Evolutionary conservation across 805 yeast genomes (phyloP).

Genomic region (Isabelozyma pseudorhagii): DNA sequence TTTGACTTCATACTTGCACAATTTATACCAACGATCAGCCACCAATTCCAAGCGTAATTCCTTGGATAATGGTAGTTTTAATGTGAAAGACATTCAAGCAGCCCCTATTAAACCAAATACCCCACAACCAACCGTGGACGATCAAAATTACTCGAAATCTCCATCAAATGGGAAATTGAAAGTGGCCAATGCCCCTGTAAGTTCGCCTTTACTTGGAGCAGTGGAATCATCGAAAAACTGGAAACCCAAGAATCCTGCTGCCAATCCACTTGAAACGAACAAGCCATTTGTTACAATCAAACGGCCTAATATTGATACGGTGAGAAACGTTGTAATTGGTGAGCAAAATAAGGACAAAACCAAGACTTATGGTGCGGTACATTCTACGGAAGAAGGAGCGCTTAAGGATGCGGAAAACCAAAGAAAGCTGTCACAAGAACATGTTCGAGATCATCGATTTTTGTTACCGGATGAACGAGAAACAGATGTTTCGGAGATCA

Average conservation of each 20-base stretch:
- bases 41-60: conserved; percentile 40
- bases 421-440: conserved; percentile 11
- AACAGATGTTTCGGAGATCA: conserved; percentile 21
- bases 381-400: conserved; percentile 45
- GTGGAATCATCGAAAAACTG: conserved; percentile 21
- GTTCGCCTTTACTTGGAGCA: conserved; percentile 3
- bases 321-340: conserved; percentile 18
- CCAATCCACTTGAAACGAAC: conserved; percentile 64
- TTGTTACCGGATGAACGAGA: conserved; percentile 22
- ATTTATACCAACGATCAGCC: conserved; percentile 44
- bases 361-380: conserved; percentile 33
- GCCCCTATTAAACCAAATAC: neutral
- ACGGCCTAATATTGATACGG: conserved; percentile 38
- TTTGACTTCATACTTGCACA: conserved; percentile 65
- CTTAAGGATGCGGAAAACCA: conserved; percentile 19
- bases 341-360: conserved; percentile 12
- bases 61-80: conserved; percentile 21
- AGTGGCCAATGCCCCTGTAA: neutral
- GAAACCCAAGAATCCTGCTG: conserved; percentile 65
- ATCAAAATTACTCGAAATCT: neutral
- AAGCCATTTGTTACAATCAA: conserved; percentile 69
- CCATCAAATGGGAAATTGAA: neutral
- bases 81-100: neutral
- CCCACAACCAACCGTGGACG: conserved; percentile 2
- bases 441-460: conserved; percentile 10